A percentile compares a stretch with the other conserved stretches of the same genome.
Evolutionary conservation across 2,329 filamentous ascomycete genomes (phyloP).

Genomic region (Alternaria sp.): DNA sequence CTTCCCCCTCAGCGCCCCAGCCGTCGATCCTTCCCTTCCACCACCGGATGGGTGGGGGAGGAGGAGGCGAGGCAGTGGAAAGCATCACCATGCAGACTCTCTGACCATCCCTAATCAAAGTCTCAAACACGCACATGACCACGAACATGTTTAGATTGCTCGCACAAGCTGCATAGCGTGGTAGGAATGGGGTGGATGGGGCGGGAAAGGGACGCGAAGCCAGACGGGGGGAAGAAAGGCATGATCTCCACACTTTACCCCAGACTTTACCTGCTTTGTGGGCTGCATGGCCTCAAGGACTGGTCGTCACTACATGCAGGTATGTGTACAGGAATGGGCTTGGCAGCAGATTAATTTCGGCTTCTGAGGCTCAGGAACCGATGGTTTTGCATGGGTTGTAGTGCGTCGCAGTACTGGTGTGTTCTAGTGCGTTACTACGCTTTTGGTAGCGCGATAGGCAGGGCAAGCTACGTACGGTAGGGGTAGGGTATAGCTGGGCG

Average conservation of each 20-base stretch:
- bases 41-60: not conserved
- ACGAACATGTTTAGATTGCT: not conserved
- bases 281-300: not conserved
- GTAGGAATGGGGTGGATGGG: not conserved
- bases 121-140: slow-evolving; percentile 19
- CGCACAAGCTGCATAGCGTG: slow-evolving; percentile 1
- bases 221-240: not conserved
- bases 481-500: not conserved
- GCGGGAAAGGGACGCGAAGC: not conserved
- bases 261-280: slow-evolving; percentile 9
- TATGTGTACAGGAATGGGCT: not conserved
- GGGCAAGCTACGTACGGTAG: not conserved
- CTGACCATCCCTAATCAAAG: slow-evolving; percentile 2
- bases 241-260: slow-evolving; percentile 20
- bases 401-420: not conserved
- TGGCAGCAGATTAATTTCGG: slow-evolving; percentile 15
- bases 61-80: not conserved
- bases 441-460: not conserved
- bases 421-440: not conserved
- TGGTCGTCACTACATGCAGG: not conserved
- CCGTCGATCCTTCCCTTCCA: not conserved
- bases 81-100: not conserved
- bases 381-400: not conserved
- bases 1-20: not conserved
- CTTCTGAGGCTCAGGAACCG: slow-evolving; percentile 35